phyloP scores from a whole-genome alignment of 345 rosid species.

The Garcia nutans region DNA sequence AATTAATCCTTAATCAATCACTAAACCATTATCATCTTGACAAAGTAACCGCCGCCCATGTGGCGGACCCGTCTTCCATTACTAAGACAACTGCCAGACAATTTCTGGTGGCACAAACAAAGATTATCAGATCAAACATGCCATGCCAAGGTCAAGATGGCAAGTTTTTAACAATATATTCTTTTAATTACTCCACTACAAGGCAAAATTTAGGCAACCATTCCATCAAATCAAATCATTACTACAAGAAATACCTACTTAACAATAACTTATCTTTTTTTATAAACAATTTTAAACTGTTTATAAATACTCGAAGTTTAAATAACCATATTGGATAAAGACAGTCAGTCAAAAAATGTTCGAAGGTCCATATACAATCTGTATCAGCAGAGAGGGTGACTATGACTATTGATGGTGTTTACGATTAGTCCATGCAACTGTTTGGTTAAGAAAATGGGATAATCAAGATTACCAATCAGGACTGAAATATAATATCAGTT shows the following conservation, averaged over 20 bases:
- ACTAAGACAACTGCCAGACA: conserved; percentile 2
- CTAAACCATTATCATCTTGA: background rate
- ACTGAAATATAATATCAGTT: background rate
- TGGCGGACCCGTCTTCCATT: background rate
- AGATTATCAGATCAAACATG: background rate
- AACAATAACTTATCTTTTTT: no score
- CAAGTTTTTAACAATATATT: background rate
- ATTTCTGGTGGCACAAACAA: background rate
- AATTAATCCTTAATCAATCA: background rate
- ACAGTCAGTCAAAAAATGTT: no score
- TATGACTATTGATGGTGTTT: background rate
- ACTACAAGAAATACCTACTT: background rate
- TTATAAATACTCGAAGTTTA: no score
- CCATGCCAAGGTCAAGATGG: background rate
- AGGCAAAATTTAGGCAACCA: conserved; percentile 13
- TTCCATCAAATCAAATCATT: background rate
- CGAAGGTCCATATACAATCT: background rate
- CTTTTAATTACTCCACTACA: no score
- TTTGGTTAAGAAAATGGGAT: background rate
- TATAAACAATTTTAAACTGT: no score
- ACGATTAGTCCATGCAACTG: background rate
- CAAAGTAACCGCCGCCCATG: conserved; percentile 18
- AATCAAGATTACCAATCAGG: background rate
- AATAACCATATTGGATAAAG: no score
- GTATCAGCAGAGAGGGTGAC: background rate